Evolutionary conservation across 1,284 basidiomycete species (phyloP).

Genomic region (Macrocystidia cucumis): DNA sequence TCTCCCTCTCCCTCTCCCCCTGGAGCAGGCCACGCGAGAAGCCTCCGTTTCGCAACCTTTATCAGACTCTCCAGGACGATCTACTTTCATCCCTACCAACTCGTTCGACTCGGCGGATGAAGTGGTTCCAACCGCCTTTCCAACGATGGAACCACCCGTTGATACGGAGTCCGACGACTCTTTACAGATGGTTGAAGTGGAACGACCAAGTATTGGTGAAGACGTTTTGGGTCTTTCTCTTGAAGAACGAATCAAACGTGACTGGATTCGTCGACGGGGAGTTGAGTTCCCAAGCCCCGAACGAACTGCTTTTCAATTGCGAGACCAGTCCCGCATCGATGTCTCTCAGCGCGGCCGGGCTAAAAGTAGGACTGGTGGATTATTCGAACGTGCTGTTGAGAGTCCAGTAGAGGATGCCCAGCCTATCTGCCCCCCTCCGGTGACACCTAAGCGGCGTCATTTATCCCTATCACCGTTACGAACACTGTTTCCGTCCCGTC

Average conservation of each 20-base stretch:
- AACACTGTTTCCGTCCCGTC: slow-evolving; percentile 30
- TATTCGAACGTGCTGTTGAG: slow-evolving; percentile 13
- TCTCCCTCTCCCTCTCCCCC: slow-evolving; percentile 10
- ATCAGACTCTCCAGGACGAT: too few species aligned
- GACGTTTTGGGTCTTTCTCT: slow-evolving; percentile 13
- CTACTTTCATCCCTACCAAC: too few species aligned
- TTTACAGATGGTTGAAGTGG: slow-evolving; percentile 26
- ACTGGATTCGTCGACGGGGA: slow-evolving; percentile 20
- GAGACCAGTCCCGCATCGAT: neutral
- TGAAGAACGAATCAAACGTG: slow-evolving; percentile 16
- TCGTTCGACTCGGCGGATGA: too few species aligned
- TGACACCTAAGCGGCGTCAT: slow-evolving; percentile 23
- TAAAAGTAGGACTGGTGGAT: slow-evolving; percentile 11
- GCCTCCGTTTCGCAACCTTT: slow-evolving; percentile 1
- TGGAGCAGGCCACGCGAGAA: too few species aligned
- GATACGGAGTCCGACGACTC: slow-evolving; percentile 25
- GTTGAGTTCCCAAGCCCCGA: slow-evolving; percentile 10
- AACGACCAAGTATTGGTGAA: slow-evolving; percentile 14
- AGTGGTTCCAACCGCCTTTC: too few species aligned
- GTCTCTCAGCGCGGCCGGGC: too few species aligned
- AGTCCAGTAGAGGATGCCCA: slow-evolving; percentile 8
- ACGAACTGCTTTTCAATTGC: neutral
- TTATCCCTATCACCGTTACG: slow-evolving; percentile 32
- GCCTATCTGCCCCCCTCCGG: slow-evolving; percentile 9
- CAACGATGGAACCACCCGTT: too few species aligned